phyloP scores from a whole-genome alignment of 2,329 filamentous ascomycete genomes.

The Claviceps paspali region DNA sequence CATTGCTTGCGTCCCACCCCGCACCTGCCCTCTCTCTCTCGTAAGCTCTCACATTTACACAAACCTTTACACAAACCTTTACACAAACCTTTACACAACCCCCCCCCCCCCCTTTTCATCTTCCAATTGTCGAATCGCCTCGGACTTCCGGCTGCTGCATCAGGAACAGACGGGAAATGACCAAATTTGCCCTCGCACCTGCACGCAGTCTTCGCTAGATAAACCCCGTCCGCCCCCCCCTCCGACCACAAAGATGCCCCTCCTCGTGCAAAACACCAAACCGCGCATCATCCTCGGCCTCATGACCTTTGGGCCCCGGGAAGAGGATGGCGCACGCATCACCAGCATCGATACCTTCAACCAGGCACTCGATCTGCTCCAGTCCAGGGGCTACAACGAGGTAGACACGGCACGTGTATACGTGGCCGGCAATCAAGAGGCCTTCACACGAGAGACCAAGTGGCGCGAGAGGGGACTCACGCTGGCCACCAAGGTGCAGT shows the following conservation, averaged over 20 bases:
- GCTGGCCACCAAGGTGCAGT: constrained; percentile 61
- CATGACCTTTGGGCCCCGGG: constrained; percentile 68
- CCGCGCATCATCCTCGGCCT: constrained; percentile 66
- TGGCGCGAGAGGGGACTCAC: constrained; percentile 70
- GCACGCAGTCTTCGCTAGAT: no score
- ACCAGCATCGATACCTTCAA: constrained; percentile 53
- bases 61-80: no score
- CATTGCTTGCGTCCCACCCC: no score
- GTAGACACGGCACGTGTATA: constrained; percentile 73
- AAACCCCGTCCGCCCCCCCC: no score
- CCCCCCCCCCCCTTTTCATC: no score
- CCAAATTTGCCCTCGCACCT: no score
- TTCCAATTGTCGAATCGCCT: no score
- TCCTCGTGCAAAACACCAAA: constrained; percentile 29
- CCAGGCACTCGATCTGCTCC: constrained; percentile 57
- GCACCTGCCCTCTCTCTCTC: no score
- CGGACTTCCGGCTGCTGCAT: no score
- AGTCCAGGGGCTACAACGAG: constrained; percentile 68
- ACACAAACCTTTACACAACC: no score
- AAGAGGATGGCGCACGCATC: constrained; percentile 50
- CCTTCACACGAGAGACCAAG: constrained; percentile 55
- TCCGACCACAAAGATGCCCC: constrained; percentile 23
- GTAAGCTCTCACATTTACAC: no score
- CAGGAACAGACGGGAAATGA: no score
- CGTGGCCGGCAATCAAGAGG: constrained; percentile 58